Evolutionary conservation across 2,329 filamentous ascomycete genomes (phyloP).

Genomic region (Pseudogymnoascus pannorum): DNA sequence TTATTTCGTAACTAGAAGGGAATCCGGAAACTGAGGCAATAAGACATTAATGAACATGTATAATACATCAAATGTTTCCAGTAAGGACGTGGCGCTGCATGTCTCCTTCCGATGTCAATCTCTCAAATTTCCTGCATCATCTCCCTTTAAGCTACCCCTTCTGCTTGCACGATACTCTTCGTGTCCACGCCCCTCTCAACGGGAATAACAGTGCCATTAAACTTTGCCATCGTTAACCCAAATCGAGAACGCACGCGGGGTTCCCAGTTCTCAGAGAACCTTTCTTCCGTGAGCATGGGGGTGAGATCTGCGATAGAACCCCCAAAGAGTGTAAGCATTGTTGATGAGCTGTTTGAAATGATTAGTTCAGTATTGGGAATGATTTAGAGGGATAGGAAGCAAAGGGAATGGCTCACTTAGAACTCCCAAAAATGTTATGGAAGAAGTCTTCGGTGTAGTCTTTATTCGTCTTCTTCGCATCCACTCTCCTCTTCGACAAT

Average conservation of each 20-base stretch:
- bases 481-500: constrained; percentile 25
- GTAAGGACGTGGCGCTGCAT: too few species aligned
- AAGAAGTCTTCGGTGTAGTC: constrained; percentile 30
- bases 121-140: neutral
- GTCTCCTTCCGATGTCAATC: too few species aligned
- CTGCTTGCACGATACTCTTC: neutral
- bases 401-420: constrained; percentile 26
- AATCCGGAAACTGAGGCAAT: too few species aligned
- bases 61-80: too few species aligned
- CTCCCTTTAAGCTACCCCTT: neutral
- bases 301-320: constrained; percentile 31
- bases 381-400: neutral
- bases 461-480: constrained; percentile 30
- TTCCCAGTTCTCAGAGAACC: constrained; percentile 35
- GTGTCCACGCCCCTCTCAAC: constrained; percentile 32
- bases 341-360: constrained; percentile 30
- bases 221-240: constrained; percentile 36
- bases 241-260: constrained; percentile 31
- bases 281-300: constrained; percentile 35
- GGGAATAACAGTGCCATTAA: constrained; percentile 34
- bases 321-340: constrained; percentile 36
- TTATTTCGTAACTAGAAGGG: too few species aligned
- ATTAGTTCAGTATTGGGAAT: neutral
- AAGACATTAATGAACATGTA: too few species aligned
- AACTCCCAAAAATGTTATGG: constrained; percentile 36